Base-by-base conservation (phyloP, 2,329 filamentous ascomycete species). In the Phoma sp. region DNA sequence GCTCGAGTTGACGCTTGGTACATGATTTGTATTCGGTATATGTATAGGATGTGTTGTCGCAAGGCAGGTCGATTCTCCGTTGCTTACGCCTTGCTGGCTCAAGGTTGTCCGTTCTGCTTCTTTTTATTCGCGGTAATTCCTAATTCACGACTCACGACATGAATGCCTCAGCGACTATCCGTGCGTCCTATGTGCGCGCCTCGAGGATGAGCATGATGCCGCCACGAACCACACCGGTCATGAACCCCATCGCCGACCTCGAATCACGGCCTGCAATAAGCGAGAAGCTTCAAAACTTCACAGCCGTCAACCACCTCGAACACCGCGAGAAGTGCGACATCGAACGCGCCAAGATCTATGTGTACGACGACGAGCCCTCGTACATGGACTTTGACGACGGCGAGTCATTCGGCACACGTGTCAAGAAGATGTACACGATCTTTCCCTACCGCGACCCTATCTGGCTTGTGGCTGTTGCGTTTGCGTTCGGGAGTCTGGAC, bases 81-180 rank as follows among this genome's bases (percentile, higher is more conserved):
- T 43, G 39, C 43, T 43, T 40, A 43, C 38, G 29, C 53, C 48
- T 57, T 57, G 53, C 53, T 51, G 53, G 53, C 37, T 47, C 47
- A 43, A 57, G 53, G 53, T 47, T 56, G 24, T 43, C 41, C 46
- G 13, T 15, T 24, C 17, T 46, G 32, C 21, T 43, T 33, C 25
- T 32, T 5, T 22, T 22, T 15, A 17, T 17, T 17, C 17, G 17
- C 17, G 17, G 17, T 17, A 17, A 17, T 17, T 17, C 17, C 4
- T 55, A 48, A 50, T 57, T 39, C 24, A 37, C 32, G 36, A 43
- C 19, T 45, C 19, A 29, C 21, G 37, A 57, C n/a, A 71, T 71
- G 68, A 70, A 71, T 33, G 68, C 67, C 41, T 71, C 68, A 32
- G 67, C 68, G 25, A 64, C 67, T 5, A 69, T 70, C 37, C 61